phyloP scores from a whole-genome alignment of 1,284 basidiomycete species.

The Fomitopsis pinicola region DNA sequence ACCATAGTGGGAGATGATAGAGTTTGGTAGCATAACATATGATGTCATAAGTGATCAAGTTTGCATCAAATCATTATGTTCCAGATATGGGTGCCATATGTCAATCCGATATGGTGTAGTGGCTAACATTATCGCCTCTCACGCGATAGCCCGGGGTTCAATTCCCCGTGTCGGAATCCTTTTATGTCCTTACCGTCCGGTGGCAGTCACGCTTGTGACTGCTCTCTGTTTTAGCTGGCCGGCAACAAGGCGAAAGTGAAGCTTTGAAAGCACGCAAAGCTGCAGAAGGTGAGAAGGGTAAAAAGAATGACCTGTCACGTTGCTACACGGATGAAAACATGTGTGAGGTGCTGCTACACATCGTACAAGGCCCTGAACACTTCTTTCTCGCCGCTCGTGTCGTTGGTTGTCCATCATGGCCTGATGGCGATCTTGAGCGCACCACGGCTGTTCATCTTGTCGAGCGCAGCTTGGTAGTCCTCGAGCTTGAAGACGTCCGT shows the following conservation, averaged over 20 bases:
- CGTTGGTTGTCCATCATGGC: constrained; percentile 26
- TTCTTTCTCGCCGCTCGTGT: neutral
- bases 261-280: too few relatives aligned
- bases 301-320: neutral
- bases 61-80: too few relatives aligned
- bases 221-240: too few relatives aligned
- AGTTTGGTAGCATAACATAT: neutral
- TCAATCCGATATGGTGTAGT: constrained; percentile 3
- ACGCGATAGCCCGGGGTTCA: constrained; percentile 4
- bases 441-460: constrained; percentile 76
- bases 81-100: neutral
- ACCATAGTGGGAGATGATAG: too few relatives aligned
- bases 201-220: too few relatives aligned
- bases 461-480: constrained; percentile 77
- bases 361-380: neutral
- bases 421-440: constrained; percentile 70
- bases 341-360: neutral
- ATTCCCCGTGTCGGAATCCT: constrained; percentile 2
- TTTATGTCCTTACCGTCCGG: too few relatives aligned
- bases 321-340: neutral
- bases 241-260: too few relatives aligned
- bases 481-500: constrained; percentile 74
- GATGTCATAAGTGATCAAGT: neutral
- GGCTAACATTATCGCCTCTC: constrained; percentile 6
- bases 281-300: neutral